Evolutionary conservation across 2,329 filamentous ascomycete genomes (phyloP), one percentile per base, ranked within the genome.

Genomic region (Epichloe sibirici): DNA sequence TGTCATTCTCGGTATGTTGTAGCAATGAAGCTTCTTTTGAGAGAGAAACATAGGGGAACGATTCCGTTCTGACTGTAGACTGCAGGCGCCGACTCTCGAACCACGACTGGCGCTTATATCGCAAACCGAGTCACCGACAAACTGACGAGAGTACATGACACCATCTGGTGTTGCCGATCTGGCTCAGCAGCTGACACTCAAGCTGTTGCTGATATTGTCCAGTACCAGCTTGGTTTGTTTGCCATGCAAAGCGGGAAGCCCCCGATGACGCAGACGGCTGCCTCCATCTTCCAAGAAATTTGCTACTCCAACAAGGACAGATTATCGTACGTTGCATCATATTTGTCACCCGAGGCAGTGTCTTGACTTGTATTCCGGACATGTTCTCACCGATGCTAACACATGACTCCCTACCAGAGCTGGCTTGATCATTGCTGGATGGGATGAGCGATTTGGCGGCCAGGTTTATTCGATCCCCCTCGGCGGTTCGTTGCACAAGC

Each of bases 81-180:
- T 28, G 15, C 53, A 83, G 88, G 93, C 59, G 93, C 93, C 63
- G 93, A 98, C 72, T 96, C 90, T 65, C 84, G 93, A 75, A 98
- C 93, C 60, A 98, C 93, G 46, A 98, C 91, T 52, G 93, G 93
- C 64, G 84, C 91, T 62, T 98, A 97, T 79, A 97, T 98, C 67
- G 93, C 93, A 63, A 98, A 98, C 73, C 86, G 93, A 77, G 93
- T 98, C 59, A 98, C 93, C 58, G 93, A 98, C 79, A 98, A 98
- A 78, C 83, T 98, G 68, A 98, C 93, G 64, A 87, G 90, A 76
- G 91, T 98, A 56, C 88, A 95, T 74, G 93, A 98, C 71, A 97
- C 91, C 55, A 97, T 98, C 72, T 98, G 93, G 93, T 98, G 93
- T 76, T 98, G 93, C 76, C 86, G 93, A 65, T 97, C 93, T 56